A percentile compares a stretch with the other conserved stretches of the same genome.
Evolutionary conservation across 805 yeast genomes (phyloP).

Genomic region (Starmerella vaccinii): DNA sequence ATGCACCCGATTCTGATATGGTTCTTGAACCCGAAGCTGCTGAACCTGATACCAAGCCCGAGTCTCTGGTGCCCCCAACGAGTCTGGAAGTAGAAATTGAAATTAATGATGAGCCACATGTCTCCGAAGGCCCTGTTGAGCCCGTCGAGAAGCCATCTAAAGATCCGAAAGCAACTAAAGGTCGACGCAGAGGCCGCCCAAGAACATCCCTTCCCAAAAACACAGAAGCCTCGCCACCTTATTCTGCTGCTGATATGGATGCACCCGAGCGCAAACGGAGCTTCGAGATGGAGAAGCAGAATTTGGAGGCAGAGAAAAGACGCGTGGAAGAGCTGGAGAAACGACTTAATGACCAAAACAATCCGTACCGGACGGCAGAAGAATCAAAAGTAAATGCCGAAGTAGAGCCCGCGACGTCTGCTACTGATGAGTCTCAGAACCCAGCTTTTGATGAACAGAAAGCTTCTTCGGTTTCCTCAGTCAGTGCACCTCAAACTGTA

Average conservation of each 20-base stretch:
- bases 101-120: too few relatives aligned
- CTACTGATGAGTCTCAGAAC: neutral
- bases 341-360: neutral
- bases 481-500: neutral
- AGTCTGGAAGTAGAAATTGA: too few relatives aligned
- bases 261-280: neutral
- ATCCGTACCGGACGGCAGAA: neutral
- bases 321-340: conserved; percentile 18
- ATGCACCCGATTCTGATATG: too few relatives aligned
- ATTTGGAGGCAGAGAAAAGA: conserved; percentile 6
- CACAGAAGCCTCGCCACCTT: neutral
- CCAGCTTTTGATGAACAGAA: neutral
- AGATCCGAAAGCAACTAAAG: neutral
- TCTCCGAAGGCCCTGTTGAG: too few relatives aligned
- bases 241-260: neutral
- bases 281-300: conserved; percentile 6
- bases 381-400: neutral
- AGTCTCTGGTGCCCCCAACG: too few relatives aligned
- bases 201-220: neutral
- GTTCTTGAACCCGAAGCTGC: too few relatives aligned
- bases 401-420: neutral
- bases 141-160: neutral
- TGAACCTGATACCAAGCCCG: too few relatives aligned
- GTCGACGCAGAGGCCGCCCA: neutral
- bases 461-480: neutral